phyloP scores from a whole-genome alignment of 352 stramenopile genomes.

The Pythium aquatile region DNA sequence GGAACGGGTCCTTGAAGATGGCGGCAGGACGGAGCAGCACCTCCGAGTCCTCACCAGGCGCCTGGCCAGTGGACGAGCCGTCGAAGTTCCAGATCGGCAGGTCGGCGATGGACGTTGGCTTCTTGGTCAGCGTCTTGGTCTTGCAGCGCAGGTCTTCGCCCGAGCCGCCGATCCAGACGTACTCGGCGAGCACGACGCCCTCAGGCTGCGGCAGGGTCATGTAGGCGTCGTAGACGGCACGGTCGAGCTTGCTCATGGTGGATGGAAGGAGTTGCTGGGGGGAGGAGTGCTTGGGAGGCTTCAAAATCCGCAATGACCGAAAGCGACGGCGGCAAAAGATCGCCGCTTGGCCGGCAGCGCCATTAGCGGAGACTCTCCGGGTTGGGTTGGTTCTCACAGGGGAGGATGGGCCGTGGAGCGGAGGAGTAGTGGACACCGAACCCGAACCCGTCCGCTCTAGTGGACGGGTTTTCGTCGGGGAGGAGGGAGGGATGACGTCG shows the following conservation, averaged over 20 bases:
- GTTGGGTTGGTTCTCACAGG: background rate
- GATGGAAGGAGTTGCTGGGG: slow-evolving; percentile 2
- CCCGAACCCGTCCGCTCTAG: slow-evolving; percentile 21
- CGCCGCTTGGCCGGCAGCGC: background rate
- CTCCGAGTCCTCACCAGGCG: slow-evolving; percentile 96
- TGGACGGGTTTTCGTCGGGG: background rate
- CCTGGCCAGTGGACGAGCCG: slow-evolving; percentile 95
- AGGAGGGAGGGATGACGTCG: background rate
- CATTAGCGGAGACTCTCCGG: background rate
- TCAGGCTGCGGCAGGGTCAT: slow-evolving; percentile 56
- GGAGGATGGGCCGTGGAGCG: background rate
- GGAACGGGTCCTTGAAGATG: slow-evolving; percentile 97
- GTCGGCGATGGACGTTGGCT: slow-evolving; percentile 64
- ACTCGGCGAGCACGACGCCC: slow-evolving; percentile 84
- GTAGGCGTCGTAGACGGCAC: slow-evolving; percentile 78
- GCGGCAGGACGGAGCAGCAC: slow-evolving; percentile 91
- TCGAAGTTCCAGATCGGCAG: slow-evolving; percentile 98
- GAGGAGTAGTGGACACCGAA: background rate
- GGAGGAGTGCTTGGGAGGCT: slow-evolving; percentile 19
- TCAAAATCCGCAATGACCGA: slow-evolving; percentile 32
- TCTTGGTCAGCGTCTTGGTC: slow-evolving; percentile 89
- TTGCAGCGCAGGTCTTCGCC: slow-evolving; percentile 93
- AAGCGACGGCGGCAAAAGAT: slow-evolving; percentile 14
- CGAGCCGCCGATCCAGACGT: slow-evolving; percentile 95
- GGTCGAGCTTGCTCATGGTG: slow-evolving; percentile 83